phyloP scores from a whole-genome alignment of 2,329 filamentous ascomycete species.

The Verticillium klebahnii region DNA sequence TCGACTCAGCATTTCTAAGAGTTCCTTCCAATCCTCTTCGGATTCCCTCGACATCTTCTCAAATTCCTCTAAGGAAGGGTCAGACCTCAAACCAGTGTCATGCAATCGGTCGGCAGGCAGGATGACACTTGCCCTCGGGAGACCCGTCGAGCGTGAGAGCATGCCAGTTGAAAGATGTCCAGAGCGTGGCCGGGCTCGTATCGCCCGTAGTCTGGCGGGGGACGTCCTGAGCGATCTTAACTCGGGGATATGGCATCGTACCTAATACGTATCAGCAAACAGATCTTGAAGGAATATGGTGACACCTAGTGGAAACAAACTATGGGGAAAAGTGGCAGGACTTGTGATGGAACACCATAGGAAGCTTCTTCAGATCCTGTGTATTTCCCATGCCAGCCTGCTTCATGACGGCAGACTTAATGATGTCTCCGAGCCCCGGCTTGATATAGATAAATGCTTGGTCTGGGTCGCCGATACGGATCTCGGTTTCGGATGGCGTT shows the following conservation, averaged over 20 bases:
- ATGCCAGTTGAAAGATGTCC: constrained; percentile 16
- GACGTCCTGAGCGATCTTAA: not conserved
- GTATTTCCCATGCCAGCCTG: not conserved
- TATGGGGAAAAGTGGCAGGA: not conserved
- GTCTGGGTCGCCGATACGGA: not conserved
- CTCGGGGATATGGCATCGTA: not conserved
- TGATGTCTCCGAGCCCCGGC: not conserved
- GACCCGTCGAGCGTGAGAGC: constrained; percentile 15
- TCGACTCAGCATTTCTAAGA: not conserved
- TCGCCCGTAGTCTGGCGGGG: constrained; percentile 1
- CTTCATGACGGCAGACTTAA: not conserved
- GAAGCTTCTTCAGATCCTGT: not conserved
- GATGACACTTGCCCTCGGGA: constrained; percentile 11
- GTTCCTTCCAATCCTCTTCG: not conserved
- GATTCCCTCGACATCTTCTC: constrained; percentile 14
- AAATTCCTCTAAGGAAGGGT: constrained; percentile 8
- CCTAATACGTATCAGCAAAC: not conserved
- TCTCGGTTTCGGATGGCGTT: constrained; percentile 1
- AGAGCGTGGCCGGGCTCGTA: constrained; percentile 13
- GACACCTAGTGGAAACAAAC: not conserved
- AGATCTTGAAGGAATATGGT: not conserved
- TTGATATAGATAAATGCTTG: constrained; percentile 2
- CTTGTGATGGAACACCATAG: constrained; percentile 1
- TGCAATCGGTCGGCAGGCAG: not conserved
- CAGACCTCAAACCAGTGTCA: not conserved